Conservation (phyloP, 1,284 basidiomycete species). For the Uromyces viciae-fabae region DNA sequence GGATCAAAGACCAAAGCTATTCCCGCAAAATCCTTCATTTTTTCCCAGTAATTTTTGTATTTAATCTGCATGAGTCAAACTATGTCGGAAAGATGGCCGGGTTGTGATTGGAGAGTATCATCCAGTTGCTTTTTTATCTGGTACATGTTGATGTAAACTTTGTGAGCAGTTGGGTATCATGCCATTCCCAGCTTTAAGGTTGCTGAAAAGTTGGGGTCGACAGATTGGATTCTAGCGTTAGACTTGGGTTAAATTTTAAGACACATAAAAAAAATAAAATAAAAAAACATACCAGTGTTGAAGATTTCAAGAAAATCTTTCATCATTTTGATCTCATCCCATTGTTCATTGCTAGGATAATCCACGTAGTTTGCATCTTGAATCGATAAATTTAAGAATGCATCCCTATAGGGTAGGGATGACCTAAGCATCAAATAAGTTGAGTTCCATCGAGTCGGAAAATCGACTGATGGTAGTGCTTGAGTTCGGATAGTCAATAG, state of each 20-base stretch:
- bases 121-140: background rate
- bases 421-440: conserved; percentile 1
- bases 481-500: background rate
- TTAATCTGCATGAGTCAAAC: background rate
- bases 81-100: background rate
- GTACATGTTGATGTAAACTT: background rate
- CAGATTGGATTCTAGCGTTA: too few species aligned
- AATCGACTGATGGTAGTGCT: background rate
- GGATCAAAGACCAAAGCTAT: background rate
- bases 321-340: background rate
- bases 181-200: background rate
- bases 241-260: background rate
- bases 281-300: background rate
- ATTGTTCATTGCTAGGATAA: background rate
- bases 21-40: background rate
- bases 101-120: background rate
- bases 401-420: background rate
- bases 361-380: background rate
- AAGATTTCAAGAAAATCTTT: background rate
- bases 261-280: background rate
- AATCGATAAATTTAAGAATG: background rate
- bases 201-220: background rate
- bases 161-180: background rate
- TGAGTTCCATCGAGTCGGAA: conserved; percentile 3
- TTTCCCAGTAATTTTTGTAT: background rate